Evolutionary conservation across 306 rosid species (phyloP).

Genomic region (Acacia confusa): DNA sequence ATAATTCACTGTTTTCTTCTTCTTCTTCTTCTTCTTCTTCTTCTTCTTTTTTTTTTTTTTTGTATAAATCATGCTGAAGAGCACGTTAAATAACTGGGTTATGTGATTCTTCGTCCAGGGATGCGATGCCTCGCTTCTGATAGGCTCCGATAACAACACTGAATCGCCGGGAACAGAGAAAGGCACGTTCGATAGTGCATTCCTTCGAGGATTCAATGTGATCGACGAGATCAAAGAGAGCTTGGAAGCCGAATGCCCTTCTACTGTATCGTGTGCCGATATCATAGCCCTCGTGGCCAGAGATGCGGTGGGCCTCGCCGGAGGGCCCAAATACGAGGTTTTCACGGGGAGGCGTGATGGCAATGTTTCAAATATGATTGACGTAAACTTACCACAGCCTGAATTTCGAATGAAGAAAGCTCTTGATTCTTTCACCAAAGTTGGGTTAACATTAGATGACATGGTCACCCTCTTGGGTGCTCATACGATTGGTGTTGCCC

Average conservation of each 20-base stretch:
- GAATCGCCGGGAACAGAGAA: slow-evolving; percentile 17
- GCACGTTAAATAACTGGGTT: neutral
- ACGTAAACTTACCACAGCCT: slow-evolving; percentile 38
- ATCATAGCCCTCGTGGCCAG: slow-evolving; percentile 46
- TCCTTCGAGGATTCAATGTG: slow-evolving; percentile 36
- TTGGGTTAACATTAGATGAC: neutral
- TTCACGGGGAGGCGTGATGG: slow-evolving; percentile 47
- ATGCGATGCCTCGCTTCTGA: slow-evolving; percentile 46
- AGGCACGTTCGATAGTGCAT: slow-evolving; percentile 23
- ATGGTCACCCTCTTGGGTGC: neutral
- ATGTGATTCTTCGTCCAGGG: slow-evolving; percentile 17
- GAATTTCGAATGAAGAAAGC: neutral
- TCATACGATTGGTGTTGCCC: neutral
- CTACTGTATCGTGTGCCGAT: slow-evolving; percentile 45
- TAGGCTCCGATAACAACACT: slow-evolving; percentile 11
- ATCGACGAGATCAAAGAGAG: slow-evolving; percentile 34
- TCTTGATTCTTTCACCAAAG: neutral
- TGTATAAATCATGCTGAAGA: too few species aligned
- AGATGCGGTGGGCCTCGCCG: slow-evolving; percentile 30
- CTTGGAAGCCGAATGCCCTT: slow-evolving; percentile 43
- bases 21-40: too few species aligned
- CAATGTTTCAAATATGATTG: neutral
- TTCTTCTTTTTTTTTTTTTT: too few species aligned
- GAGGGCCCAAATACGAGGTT: slow-evolving; percentile 40
- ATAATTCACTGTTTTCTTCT: too few species aligned